Evolutionary conservation across 305 asterid species (phyloP).

Genomic region (Fraxinus sp.): DNA sequence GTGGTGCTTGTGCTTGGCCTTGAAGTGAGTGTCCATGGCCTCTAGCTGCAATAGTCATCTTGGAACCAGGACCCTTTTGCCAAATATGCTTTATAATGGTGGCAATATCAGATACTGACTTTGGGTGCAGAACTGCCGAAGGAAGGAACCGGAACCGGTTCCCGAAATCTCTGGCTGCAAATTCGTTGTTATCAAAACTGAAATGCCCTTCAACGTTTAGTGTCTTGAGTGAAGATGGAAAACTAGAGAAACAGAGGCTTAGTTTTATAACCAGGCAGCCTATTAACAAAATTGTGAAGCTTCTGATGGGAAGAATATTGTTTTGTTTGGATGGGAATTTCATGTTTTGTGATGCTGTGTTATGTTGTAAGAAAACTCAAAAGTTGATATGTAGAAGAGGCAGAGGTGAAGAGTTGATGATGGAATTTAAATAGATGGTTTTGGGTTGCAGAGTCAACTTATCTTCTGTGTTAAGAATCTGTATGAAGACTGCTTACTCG

Average conservation of each 20-base stretch:
- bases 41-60: conserved; percentile 67
- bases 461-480: conserved; percentile 56
- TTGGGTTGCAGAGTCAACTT: conserved; percentile 60
- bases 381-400: conserved; percentile 28
- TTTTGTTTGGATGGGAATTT: conserved; percentile 35
- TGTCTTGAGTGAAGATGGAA: conserved; percentile 39
- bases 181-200: conserved; percentile 53
- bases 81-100: conserved; percentile 59
- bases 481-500: conserved; percentile 63
- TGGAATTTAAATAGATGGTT: conserved; percentile 49
- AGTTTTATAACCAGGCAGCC: conserved; percentile 48
- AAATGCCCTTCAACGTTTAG: conserved; percentile 57
- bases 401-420: conserved; percentile 33
- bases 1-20: conserved; percentile 77
- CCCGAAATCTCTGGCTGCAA: conserved; percentile 78
- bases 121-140: conserved; percentile 74
- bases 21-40: conserved; percentile 83
- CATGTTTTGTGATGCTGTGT: conserved; percentile 26
- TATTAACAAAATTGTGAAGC: conserved; percentile 38
- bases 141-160: conserved; percentile 66
- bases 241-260: conserved; percentile 38
- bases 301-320: conserved; percentile 34
- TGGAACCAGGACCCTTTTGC: conserved; percentile 66
- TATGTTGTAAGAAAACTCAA: conserved; percentile 22
- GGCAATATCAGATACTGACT: conserved; percentile 63